These are phyloP conservation scores for Tolypocladium inflatum DNA, from an alignment of 2,329 filamentous ascomycete genomes.

Conservation along the genomic window DNA sequence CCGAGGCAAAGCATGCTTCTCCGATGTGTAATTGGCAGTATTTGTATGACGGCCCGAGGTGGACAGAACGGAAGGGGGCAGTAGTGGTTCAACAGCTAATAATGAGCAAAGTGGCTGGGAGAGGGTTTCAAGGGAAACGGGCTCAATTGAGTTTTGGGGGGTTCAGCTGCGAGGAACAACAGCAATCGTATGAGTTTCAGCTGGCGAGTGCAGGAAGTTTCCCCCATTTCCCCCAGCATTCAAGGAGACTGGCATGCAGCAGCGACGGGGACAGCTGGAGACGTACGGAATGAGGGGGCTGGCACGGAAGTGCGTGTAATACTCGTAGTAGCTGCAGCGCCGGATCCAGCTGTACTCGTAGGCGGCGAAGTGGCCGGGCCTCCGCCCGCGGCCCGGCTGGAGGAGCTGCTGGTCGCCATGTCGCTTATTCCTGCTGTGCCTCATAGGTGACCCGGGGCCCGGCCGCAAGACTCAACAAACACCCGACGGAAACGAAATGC, in stretches of 20 bases:
- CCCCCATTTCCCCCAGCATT: no score
- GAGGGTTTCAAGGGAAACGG: not conserved
- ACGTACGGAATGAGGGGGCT: not conserved
- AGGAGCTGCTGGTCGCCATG: not conserved
- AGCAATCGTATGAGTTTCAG: not conserved
- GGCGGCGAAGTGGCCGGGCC: not conserved
- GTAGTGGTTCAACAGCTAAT: not conserved
- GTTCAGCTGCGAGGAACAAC: not conserved
- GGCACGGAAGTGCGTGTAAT: not conserved
- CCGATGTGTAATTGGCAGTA: not conserved
- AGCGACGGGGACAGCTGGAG: not conserved
- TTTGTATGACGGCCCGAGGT: not conserved
- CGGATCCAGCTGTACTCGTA: not conserved
- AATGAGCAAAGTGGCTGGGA: not conserved
- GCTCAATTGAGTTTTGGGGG: not conserved
- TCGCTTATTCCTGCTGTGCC: not conserved
- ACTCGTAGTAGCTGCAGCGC: not conserved
- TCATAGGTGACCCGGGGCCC: not conserved
- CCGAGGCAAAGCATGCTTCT: not conserved
- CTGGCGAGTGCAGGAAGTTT: not conserved
- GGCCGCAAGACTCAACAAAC: not conserved
- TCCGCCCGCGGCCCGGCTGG: not conserved
- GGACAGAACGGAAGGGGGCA: not conserved
- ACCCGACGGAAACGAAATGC: not conserved
- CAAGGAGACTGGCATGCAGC: not conserved